Base-by-base conservation (phyloP, 2,329 filamentous ascomycete genomes). In the Aureobasidium lini region DNA sequence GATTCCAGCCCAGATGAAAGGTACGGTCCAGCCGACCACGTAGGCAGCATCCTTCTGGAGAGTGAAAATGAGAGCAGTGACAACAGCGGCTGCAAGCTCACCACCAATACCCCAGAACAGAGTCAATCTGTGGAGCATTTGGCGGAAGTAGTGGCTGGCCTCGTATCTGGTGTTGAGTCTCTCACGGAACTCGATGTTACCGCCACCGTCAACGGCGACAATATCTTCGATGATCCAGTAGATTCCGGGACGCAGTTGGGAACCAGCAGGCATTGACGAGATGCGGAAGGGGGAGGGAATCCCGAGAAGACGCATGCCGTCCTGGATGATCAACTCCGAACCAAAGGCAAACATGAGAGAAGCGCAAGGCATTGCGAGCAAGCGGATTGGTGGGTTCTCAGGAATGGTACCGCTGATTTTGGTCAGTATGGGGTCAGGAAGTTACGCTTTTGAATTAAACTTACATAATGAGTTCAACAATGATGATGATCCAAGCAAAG, bases 141-240 rank as follows among this genome's bases (percentile, higher is more conserved):
- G 72, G 32, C 80, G 73, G 69, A 82, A 82, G 23, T 74, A 70
- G 65, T 80, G 78, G 66, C 76, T 79, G 2, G 79, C 77, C 67
- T 79, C 76, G 66, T 82, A 82, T 37, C 80, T 72, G 39, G 75
- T 67, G 65, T 81, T 80, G 36, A 82, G 70, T 3, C 76, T 68
- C 64, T 81, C 76, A 43, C 80, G 73, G 70, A 77, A 82, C 58
- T 77, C 76, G 6, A 78, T 81, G 6, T 77, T 78, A 23, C 79
- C 80, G 13, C 71, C 74, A 5, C 80, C 80, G 61, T 82, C 79
- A 4, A 81, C 79, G 2, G 79, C 79, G 43, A 76, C 74, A 29
- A 82, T 71, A 63, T 82, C 80, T 61, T 82, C 80, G 62, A 82
- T 79, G 63, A 82, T 72, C 7, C 74, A 74, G 69, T 82, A 82